phyloP scores from a whole-genome alignment of 2,329 filamentous ascomycete genomes.

The Cladosporium halotolerans region DNA sequence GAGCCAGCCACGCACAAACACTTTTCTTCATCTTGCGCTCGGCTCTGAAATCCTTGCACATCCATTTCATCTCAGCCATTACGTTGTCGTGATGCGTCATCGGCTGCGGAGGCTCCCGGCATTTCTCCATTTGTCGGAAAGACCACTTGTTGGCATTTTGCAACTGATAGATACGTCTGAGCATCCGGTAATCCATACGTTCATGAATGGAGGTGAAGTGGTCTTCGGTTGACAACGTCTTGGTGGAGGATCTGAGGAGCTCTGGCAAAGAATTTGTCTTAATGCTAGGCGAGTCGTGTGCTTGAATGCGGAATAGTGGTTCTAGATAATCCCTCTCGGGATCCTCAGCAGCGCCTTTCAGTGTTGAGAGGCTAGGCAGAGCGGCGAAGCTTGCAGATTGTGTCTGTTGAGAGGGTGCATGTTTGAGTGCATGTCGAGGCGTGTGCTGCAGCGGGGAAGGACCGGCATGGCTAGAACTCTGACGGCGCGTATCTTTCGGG shows the following conservation, averaged over 20 bases:
- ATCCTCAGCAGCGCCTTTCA: slow-evolving; percentile 43
- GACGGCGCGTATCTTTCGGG: slow-evolving; percentile 4
- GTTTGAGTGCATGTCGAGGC: not conserved
- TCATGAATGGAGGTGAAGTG: slow-evolving; percentile 78
- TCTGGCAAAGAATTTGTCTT: slow-evolving; percentile 54
- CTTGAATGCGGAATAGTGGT: slow-evolving; percentile 52
- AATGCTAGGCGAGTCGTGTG: slow-evolving; percentile 49
- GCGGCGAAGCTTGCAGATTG: slow-evolving; percentile 7
- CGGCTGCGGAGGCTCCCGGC: slow-evolving; percentile 69
- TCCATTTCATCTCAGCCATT: slow-evolving; percentile 91
- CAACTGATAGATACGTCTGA: slow-evolving; percentile 81
- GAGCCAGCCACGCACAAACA: slow-evolving; percentile 70
- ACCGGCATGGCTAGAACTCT: not conserved
- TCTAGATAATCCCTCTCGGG: slow-evolving; percentile 54
- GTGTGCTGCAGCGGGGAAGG: not conserved
- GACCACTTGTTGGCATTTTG: slow-evolving; percentile 93
- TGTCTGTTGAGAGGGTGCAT: not conserved
- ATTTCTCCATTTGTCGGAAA: slow-evolving; percentile 78
- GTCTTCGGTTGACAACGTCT: slow-evolving; percentile 81
- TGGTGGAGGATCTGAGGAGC: slow-evolving; percentile 74
- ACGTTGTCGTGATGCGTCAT: slow-evolving; percentile 79
- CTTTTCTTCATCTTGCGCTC: slow-evolving; percentile 91
- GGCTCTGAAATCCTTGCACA: slow-evolving; percentile 91
- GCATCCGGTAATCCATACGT: slow-evolving; percentile 76
- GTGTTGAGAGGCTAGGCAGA: slow-evolving; percentile 28